Conservation (phyloP, 768 basidiomycete species). For the Phlegmacium glaucopus region DNA sequence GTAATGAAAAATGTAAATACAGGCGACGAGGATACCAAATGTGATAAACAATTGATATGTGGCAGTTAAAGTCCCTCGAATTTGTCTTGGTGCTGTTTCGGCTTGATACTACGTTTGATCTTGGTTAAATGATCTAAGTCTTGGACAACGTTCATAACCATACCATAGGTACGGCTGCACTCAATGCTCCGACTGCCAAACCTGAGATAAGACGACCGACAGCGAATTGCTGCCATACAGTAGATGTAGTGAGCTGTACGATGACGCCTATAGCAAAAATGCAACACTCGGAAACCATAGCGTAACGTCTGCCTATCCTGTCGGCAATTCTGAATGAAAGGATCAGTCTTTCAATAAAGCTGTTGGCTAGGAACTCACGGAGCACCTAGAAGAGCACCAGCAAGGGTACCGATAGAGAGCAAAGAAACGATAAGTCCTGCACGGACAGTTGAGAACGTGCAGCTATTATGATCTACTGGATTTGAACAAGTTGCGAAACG, state of each 20-base stretch:
- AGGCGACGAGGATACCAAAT: slow-evolving; percentile 65
- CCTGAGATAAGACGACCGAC: slow-evolving; percentile 66
- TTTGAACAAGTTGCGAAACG: slow-evolving; percentile 56
- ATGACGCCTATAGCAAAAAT: slow-evolving; percentile 61
- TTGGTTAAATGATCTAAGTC: slow-evolving; percentile 2
- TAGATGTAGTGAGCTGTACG: slow-evolving; percentile 48
- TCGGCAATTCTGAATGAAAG: slow-evolving; percentile 47
- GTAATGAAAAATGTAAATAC: slow-evolving; percentile 27
- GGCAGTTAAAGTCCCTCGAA: slow-evolving; percentile 65
- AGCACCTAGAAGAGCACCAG: slow-evolving; percentile 61
- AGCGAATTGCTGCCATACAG: slow-evolving; percentile 64
- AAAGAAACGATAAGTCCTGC: slow-evolving; percentile 68
- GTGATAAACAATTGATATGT: slow-evolving; percentile 67
- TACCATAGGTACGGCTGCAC: slow-evolving; percentile 65
- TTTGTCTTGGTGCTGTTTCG: slow-evolving; percentile 68
- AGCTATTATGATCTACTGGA: slow-evolving; percentile 36
- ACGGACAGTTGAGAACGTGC: slow-evolving; percentile 52
- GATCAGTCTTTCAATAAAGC: slow-evolving; percentile 2
- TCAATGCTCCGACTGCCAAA: slow-evolving; percentile 64
- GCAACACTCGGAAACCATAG: slow-evolving; percentile 59
- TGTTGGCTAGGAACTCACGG: slow-evolving; percentile 36
- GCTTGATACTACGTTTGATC: slow-evolving; percentile 53
- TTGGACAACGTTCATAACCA: slow-evolving; percentile 4
- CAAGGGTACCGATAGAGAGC: slow-evolving; percentile 66
- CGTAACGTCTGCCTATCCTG: slow-evolving; percentile 58